phyloP scores from a whole-genome alignment of 1,284 basidiomycete species.

The Tremellales sp. region DNA sequence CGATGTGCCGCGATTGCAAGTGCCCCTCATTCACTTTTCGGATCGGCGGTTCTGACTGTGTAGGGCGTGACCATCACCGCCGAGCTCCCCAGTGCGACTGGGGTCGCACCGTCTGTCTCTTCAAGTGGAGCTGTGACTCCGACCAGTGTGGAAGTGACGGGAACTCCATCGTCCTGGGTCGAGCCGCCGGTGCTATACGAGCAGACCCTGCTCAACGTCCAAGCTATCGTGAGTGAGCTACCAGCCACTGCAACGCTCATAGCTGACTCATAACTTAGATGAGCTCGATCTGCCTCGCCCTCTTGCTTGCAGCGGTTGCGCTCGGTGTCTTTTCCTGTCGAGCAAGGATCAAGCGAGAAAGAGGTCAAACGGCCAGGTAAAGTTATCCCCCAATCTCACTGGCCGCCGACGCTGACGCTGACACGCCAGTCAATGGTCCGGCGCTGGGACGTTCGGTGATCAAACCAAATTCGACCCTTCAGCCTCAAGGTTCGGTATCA shows the following conservation, averaged over 20 bases:
- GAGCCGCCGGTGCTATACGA: slow-evolving; percentile 11
- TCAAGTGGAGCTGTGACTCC: too few species aligned
- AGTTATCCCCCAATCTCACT: slow-evolving; percentile 3
- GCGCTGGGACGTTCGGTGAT: background rate
- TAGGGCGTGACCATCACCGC: background rate
- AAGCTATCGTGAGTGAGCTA: slow-evolving; percentile 22
- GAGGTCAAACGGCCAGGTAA: background rate
- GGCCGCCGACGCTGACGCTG: slow-evolving; percentile 1
- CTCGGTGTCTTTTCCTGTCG: slow-evolving; percentile 26
- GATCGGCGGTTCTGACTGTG: background rate
- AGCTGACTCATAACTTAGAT: slow-evolving; percentile 14
- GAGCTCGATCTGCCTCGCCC: slow-evolving; percentile 29
- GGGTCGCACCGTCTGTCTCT: too few species aligned
- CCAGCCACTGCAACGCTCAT: background rate
- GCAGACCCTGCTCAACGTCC: slow-evolving; percentile 18
- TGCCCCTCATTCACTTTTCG: background rate
- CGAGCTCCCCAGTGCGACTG: background rate
- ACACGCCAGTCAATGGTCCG: slow-evolving; percentile 1
- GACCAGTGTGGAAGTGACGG: slow-evolving; percentile 4
- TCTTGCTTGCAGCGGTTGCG: slow-evolving; percentile 21
- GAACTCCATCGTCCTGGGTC: background rate
- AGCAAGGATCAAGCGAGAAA: slow-evolving; percentile 17
- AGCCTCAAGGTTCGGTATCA: background rate
- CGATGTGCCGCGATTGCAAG: slow-evolving; percentile 19
- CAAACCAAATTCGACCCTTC: background rate